Percentiles rank a stretch among this genome's conserved stretches.
Evolutionary conservation across 805 yeast genomes (phyloP).

Genomic region (Cyberlindnera subsufficiens): DNA sequence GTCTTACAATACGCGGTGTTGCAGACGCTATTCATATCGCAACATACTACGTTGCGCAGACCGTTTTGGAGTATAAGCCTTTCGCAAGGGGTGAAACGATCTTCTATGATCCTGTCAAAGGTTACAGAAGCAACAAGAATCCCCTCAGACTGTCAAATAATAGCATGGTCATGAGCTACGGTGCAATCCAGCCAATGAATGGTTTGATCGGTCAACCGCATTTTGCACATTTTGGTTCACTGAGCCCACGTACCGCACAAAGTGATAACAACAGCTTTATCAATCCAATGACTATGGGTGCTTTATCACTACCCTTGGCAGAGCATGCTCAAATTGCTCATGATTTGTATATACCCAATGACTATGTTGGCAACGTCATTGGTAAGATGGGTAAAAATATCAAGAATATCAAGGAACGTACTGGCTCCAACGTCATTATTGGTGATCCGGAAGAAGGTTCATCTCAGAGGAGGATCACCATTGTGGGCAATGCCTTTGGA

Average conservation of each 20-base stretch:
- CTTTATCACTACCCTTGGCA: conserved; percentile 1
- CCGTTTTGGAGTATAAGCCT: conserved; percentile 51
- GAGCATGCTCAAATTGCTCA: conserved; percentile 39
- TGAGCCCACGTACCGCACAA: background rate
- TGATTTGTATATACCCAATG: conserved; percentile 70
- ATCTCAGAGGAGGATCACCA: conserved; percentile 56
- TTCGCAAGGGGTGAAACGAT: conserved; percentile 49
- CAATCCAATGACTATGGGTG: background rate
- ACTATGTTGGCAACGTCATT: conserved; percentile 76
- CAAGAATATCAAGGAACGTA: conserved; percentile 65
- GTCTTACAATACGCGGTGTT: conserved; percentile 66
- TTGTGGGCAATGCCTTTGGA: conserved; percentile 61
- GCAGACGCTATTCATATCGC: conserved; percentile 89
- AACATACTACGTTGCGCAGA: conserved; percentile 64
- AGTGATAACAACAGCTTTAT: no score
- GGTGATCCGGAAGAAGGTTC: conserved; percentile 50
- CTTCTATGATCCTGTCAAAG: conserved; percentile 47
- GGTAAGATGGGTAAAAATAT: conserved; percentile 85
- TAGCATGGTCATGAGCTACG: background rate
- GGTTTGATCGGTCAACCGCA: background rate
- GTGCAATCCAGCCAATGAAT: background rate
- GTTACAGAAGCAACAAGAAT: background rate
- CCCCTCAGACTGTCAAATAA: background rate
- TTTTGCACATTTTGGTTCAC: background rate
- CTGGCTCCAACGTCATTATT: conserved; percentile 73